Percentiles rank a stretch among this genome's conserved stretches.
phyloP scores from a whole-genome alignment of 2,329 filamentous ascomycete species.

The Aspergillus novoparasiticus region DNA sequence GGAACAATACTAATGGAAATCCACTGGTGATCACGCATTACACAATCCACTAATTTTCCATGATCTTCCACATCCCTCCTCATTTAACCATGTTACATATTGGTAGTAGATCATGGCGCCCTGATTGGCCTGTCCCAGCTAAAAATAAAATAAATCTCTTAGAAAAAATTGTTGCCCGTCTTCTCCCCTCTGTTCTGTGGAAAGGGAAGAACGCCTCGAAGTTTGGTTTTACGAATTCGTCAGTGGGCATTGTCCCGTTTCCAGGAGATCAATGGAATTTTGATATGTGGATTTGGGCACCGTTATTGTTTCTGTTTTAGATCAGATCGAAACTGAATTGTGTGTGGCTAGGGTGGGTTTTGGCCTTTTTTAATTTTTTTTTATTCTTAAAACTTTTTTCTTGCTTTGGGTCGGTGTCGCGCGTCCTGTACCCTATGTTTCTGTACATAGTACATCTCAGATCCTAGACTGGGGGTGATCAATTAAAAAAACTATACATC shows the following conservation, averaged over 20 bases:
- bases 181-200: conserved; percentile 3
- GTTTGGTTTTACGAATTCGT: background rate
- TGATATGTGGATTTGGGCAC: background rate
- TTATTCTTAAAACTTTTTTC: background rate
- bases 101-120: conserved; percentile 24
- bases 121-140: conserved; percentile 21
- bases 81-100: conserved; percentile 25
- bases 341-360: background rate
- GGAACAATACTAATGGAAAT: conserved; percentile 6
- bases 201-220: conserved; percentile 1
- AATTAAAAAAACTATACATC: conserved; percentile 16
- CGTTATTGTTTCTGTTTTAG: background rate
- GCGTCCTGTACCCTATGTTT: background rate
- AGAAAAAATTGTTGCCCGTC: conserved; percentile 8
- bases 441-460: conserved; percentile 1
- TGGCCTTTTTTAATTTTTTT: background rate
- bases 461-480: conserved; percentile 7
- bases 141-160: conserved; percentile 25
- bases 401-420: background rate
- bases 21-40: conserved; percentile 7
- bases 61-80: conserved; percentile 23
- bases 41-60: conserved; percentile 14
- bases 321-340: background rate
- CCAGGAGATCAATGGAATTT: background rate
- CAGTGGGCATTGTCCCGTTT: background rate